A percentile compares a stretch with the other conserved stretches of the same genome.
phyloP scores from a whole-genome alignment of 345 rosid species.

The Fremontodendron californicum region DNA sequence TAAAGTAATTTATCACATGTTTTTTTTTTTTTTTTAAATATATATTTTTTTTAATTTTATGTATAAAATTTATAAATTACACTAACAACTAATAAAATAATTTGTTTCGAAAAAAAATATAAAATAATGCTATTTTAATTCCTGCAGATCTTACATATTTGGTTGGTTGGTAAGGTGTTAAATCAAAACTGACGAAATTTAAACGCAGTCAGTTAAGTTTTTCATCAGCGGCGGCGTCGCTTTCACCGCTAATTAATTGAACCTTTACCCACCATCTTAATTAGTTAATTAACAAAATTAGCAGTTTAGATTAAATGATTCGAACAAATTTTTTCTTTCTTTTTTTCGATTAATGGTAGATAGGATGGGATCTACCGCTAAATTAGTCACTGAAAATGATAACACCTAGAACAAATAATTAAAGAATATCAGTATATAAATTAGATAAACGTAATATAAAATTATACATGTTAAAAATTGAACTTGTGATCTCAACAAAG shows the following conservation, averaged over 20 bases:
- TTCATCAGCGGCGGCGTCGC: neutral
- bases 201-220: neutral
- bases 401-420: too few species aligned
- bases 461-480: too few species aligned
- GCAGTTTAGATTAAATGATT: neutral
- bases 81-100: too few species aligned
- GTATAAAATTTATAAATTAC: too few species aligned
- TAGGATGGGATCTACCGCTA: too few species aligned
- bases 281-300: neutral
- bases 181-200: constrained; percentile 6
- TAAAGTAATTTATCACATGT: too few species aligned
- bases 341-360: neutral
- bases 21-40: too few species aligned
- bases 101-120: neutral
- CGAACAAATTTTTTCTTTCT: neutral
- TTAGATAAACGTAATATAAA: too few species aligned
- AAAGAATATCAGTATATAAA: too few species aligned
- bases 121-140: neutral
- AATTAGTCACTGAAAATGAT: too few species aligned
- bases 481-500: too few species aligned
- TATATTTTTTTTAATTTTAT: too few species aligned
- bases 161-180: constrained; percentile 6
- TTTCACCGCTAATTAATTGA: constrained; percentile 2
- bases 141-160: neutral
- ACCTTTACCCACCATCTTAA: neutral